A percentile compares a stretch with the other conserved stretches of the same genome.
phyloP scores from a whole-genome alignment of 768 basidiomycete genomes.

The Podaxis carcinomalis region DNA sequence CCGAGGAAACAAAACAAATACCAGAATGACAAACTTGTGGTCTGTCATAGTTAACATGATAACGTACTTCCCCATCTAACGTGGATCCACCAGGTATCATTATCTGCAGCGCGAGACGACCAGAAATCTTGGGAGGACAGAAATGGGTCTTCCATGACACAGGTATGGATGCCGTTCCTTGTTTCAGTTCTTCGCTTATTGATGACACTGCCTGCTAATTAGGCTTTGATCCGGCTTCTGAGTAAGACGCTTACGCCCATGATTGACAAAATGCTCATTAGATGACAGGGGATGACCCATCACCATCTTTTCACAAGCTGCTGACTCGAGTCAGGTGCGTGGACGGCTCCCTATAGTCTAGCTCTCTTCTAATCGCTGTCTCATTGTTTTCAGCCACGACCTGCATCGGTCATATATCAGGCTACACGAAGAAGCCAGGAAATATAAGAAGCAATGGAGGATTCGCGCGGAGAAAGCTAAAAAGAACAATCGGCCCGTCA shows the following conservation, averaged over 20 bases:
- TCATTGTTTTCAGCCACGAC: constrained; percentile 21
- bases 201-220: not conserved
- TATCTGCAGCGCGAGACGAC: constrained; percentile 33
- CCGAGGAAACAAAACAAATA: not conserved
- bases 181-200: not conserved
- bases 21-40: constrained; percentile 24
- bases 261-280: not conserved
- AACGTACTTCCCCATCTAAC: not conserved
- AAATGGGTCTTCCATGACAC: constrained; percentile 34
- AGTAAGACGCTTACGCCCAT: not conserved
- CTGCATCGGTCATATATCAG: constrained; percentile 26
- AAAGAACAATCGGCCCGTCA: constrained; percentile 13
- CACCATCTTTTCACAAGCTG: constrained; percentile 25
- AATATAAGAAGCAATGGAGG: constrained; percentile 21
- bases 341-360: too few relatives aligned
- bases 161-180: constrained; percentile 15
- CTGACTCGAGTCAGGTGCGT: constrained; percentile 28
- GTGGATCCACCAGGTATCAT: constrained; percentile 23
- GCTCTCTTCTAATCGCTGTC: not conserved
- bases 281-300: constrained; percentile 22
- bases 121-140: constrained; percentile 34
- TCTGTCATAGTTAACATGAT: constrained; percentile 14
- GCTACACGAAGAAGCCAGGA: constrained; percentile 22
- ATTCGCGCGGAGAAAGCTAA: constrained; percentile 16
- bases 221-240: not conserved